Conservation (phyloP, 139 green algal genomes). For the Pleodorina starrii region DNA sequence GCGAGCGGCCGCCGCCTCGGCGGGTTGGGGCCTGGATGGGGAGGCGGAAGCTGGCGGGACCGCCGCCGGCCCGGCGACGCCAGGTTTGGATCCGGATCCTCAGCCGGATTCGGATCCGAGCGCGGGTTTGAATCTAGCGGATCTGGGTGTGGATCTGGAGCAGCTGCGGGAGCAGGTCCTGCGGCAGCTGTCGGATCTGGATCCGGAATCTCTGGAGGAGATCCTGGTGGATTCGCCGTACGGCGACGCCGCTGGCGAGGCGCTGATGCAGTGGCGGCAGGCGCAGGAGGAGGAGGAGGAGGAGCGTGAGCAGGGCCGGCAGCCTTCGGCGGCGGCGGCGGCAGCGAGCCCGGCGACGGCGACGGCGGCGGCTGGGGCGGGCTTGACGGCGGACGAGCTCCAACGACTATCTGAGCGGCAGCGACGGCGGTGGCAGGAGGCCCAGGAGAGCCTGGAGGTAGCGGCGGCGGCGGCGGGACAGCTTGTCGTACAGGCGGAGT, state of each 20-base stretch:
- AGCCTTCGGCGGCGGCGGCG: background rate
- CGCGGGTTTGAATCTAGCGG: background rate
- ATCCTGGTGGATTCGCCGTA: slow-evolving; percentile 36
- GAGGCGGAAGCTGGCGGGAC: background rate
- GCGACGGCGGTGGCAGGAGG: slow-evolving; percentile 22
- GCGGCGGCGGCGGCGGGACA: slow-evolving; percentile 38
- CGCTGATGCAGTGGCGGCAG: slow-evolving; percentile 1
- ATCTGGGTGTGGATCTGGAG: slow-evolving; percentile 26
- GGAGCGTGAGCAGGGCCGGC: background rate
- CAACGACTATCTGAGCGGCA: slow-evolving; percentile 10
- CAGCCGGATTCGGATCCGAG: background rate
- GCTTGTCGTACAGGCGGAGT: slow-evolving; percentile 38
- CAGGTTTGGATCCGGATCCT: background rate
- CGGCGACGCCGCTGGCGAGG: background rate
- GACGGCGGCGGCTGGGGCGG: background rate
- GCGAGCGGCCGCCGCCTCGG: background rate
- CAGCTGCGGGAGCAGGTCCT: slow-evolving; percentile 27
- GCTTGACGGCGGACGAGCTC: background rate
- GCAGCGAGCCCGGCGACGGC: background rate
- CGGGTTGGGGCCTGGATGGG: background rate
- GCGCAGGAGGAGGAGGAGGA: background rate
- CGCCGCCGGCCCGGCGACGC: too few species aligned
- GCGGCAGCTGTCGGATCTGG: slow-evolving; percentile 26
- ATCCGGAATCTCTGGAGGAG: slow-evolving; percentile 28
- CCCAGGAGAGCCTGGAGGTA: background rate